Evolutionary conservation across 352 stramenopile genomes (phyloP).

Genomic region (Phytophthora pseudosyringae): DNA sequence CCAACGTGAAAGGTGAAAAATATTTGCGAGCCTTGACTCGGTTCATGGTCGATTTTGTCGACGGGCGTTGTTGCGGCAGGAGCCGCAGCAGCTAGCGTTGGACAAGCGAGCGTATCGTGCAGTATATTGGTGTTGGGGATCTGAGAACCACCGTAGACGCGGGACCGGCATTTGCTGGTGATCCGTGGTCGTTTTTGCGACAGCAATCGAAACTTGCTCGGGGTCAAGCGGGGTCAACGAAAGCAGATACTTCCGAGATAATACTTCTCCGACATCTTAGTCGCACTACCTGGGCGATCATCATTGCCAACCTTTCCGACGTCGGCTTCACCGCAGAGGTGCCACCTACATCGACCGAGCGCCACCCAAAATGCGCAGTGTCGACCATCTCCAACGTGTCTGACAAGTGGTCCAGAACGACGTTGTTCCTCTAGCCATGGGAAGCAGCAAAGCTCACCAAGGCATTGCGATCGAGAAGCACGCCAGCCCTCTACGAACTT

Average conservation of each 20-base stretch:
- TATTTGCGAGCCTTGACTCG: no score
- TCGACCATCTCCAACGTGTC: neutral
- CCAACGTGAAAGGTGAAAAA: slow-evolving; percentile 15
- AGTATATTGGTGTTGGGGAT: neutral
- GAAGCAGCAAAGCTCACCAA: neutral
- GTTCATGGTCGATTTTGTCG: no score
- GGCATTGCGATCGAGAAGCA: slow-evolving; percentile 1
- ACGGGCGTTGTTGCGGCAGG: no score
- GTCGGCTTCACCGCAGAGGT: neutral
- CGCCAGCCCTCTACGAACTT: slow-evolving; percentile 9
- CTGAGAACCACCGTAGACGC: slow-evolving; percentile 11
- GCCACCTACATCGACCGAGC: slow-evolving; percentile 9
- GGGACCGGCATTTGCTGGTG: neutral
- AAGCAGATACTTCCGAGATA: neutral
- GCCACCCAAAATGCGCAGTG: slow-evolving; percentile 4
- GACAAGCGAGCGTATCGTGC: neutral
- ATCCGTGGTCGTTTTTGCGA: slow-evolving; percentile 2
- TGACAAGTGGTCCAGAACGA: neutral
- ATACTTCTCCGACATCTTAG: slow-evolving; percentile 7
- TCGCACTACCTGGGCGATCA: slow-evolving; percentile 3
- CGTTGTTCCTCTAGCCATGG: neutral
- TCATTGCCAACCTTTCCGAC: neutral
- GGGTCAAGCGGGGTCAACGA: no score
- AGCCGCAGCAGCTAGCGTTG: neutral
- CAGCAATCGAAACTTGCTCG: neutral